These are phyloP conservation scores for Penicillium soppii DNA, from an alignment of 495 filamentous ascomycete genomes.

Conservation along the genomic window DNA sequence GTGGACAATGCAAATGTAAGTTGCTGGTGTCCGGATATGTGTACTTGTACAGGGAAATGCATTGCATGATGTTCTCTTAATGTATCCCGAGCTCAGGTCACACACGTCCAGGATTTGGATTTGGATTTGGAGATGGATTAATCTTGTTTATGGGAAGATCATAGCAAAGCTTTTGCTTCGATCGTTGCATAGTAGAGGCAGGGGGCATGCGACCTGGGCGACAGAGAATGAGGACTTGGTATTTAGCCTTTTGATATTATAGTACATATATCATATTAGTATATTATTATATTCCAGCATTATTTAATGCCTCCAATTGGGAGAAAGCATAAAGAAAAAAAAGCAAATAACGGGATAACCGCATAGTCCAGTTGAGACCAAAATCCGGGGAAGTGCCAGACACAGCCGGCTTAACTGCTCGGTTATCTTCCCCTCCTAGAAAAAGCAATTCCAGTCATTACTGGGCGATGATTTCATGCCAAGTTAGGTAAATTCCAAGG, in stretches of 20 bases:
- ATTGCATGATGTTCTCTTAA: not conserved
- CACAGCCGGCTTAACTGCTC: no score
- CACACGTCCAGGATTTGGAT: not conserved
- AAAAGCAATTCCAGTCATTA: no score
- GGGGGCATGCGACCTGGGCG: no score
- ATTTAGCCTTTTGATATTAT: no score
- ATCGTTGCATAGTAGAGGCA: no score
- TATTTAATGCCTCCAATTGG: no score
- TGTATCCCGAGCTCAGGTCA: not conserved
- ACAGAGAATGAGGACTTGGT: no score
- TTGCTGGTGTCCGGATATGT: conserved; percentile 2
- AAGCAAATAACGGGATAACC: not conserved
- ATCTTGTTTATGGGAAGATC: not conserved
- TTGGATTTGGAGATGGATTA: no score
- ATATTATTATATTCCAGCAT: no score
- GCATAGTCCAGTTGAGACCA: conserved; percentile 11
- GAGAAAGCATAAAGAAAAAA: not conserved
- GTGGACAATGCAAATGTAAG: conserved; percentile 6
- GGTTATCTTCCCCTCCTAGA: no score
- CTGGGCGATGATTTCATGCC: no score
- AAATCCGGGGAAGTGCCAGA: conserved; percentile 28
- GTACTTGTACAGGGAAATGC: conserved; percentile 1
- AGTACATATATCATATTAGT: not conserved
- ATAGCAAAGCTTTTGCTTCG: not conserved
- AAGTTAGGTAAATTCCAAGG: no score